Evolutionary conservation across 2,329 filamentous ascomycete species (phyloP), one percentile per base, ranked within the genome.

Genomic region (Sarocladiaceae sp.): DNA sequence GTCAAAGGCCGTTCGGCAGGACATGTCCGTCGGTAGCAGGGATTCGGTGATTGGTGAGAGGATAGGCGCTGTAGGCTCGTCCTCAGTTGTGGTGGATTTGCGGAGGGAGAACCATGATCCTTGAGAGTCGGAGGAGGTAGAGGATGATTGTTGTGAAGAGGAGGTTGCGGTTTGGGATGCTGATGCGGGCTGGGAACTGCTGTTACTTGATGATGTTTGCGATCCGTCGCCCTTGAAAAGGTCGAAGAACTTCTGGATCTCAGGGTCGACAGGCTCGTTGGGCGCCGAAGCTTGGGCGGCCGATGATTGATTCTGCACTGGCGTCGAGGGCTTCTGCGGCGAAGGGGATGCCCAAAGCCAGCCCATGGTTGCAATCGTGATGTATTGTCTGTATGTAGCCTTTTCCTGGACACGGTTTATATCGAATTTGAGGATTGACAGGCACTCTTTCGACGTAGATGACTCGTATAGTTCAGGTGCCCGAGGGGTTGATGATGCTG

Each of bases 1-100:
- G 69, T 98, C 93, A 68, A 98, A 97, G 54, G 89, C 85, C 49
- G 83, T 76, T 43, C 87, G 84, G 72, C 93, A 97, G 58, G 85
- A 90, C 83, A 97, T 93, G 43, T 75, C 80, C 33, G 81, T 82
- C 0, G 88, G 88, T 49, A 93, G 85, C 42, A 88, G 72, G 50
- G 82, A 78, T 51, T 87, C 80, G 53, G 82, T 76, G 47, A 85
- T 63, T 47, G 71, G 63, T 50, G 70, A 65, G 48, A 58, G 56
- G 37, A 50, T 50, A 10, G 65, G 59, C 6, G 59, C 53, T 49
- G 53, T 48, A 40, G 53, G 24, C 33, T 51, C 40, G 32, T 46
- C 10, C 41, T 44, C 24, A 33, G 54, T 51, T 21, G 54, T 49
- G 41, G 58, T 48, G 16, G 62, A 50, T 16, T 62, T 55, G 27